A percentile compares a stretch with the other conserved stretches of the same genome.
Evolutionary conservation across 768 basidiomycete genomes (phyloP).

Genomic region (Xanthoconium purpureum): DNA sequence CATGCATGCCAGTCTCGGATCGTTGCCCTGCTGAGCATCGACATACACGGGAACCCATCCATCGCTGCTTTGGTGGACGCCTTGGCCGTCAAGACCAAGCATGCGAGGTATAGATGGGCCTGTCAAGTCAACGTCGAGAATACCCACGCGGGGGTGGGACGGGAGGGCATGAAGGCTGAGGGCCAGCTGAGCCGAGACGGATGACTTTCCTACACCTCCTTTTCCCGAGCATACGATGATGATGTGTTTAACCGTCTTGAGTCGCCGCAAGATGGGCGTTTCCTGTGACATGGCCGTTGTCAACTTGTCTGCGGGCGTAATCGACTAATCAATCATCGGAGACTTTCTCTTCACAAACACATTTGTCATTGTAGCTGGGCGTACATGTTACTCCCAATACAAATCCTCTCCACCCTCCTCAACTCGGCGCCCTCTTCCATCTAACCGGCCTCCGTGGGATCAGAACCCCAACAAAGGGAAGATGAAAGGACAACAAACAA

Average conservation of each 20-base stretch:
- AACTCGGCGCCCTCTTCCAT: constrained; percentile 66
- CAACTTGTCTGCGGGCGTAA: too few species aligned
- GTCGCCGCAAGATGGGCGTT: constrained; percentile 67
- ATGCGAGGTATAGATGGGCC: constrained; percentile 95
- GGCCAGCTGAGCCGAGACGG: constrained; percentile 87
- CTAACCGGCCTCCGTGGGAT: constrained; percentile 53
- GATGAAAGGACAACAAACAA: constrained; percentile 65
- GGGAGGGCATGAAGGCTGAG: constrained; percentile 75
- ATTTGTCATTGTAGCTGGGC: constrained; percentile 5
- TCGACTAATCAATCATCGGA: too few species aligned
- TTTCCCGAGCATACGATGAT: constrained; percentile 95
- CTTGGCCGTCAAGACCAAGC: constrained; percentile 84
- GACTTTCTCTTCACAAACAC: neutral
- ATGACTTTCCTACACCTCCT: constrained; percentile 99
- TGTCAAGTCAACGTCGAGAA: constrained; percentile 91
- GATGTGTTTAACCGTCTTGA: constrained; percentile 75
- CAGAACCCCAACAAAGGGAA: constrained; percentile 48
- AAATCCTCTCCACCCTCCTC: constrained; percentile 18
- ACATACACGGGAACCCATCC: constrained; percentile 99
- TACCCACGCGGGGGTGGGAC: constrained; percentile 70
- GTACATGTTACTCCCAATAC: constrained; percentile 2
- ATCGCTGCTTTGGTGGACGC: constrained; percentile 88
- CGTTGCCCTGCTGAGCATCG: constrained; percentile 52
- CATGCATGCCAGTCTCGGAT: constrained; percentile 85
- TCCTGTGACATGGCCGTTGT: constrained; percentile 32